These are phyloP conservation scores for Syncephalastrum sp. DNA, from an alignment of 371 early-diverging fungal species.

Conservation along the genomic window DNA sequence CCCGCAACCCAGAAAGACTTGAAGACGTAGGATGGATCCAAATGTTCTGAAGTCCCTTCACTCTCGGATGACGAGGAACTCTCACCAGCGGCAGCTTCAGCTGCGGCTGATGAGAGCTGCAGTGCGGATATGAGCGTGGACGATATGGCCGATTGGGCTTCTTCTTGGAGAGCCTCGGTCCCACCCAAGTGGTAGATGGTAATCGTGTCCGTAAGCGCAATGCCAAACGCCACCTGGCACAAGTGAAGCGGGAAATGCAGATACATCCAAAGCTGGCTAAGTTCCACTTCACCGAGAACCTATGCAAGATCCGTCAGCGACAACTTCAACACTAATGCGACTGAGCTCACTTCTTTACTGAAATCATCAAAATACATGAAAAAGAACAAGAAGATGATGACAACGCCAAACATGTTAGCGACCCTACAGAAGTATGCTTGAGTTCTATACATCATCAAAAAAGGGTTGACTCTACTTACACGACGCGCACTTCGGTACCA, in stretches of 20 bases:
- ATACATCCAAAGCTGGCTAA: constrained; percentile 60
- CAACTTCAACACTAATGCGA: not conserved
- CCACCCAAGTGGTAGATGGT: constrained; percentile 27
- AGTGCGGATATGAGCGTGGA: constrained; percentile 13
- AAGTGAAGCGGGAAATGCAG: constrained; percentile 61
- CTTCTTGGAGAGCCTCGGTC: constrained; percentile 14
- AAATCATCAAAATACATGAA: constrained; percentile 59
- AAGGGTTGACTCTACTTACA: constrained; percentile 23
- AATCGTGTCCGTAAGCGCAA: constrained; percentile 52
- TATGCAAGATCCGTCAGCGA: constrained; percentile 3
- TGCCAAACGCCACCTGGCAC: constrained; percentile 58
- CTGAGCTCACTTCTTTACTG: constrained; percentile 28
- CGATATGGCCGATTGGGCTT: constrained; percentile 2
- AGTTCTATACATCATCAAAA: not conserved
- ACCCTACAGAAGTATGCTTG: constrained; percentile 17
- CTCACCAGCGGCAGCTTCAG: constrained; percentile 7
- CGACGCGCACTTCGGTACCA: constrained; percentile 24
- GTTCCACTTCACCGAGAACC: constrained; percentile 21
- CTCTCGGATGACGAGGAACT: not conserved
- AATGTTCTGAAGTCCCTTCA: not conserved
- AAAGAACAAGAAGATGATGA: constrained; percentile 49
- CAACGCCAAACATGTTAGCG: constrained; percentile 45
- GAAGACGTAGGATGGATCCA: constrained; percentile 27
- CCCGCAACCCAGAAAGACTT: constrained; percentile 45
- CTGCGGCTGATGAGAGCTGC: constrained; percentile 12